Conservation (phyloP, 176 grass and related monocot genomes). For the Carex littledalei region DNA sequence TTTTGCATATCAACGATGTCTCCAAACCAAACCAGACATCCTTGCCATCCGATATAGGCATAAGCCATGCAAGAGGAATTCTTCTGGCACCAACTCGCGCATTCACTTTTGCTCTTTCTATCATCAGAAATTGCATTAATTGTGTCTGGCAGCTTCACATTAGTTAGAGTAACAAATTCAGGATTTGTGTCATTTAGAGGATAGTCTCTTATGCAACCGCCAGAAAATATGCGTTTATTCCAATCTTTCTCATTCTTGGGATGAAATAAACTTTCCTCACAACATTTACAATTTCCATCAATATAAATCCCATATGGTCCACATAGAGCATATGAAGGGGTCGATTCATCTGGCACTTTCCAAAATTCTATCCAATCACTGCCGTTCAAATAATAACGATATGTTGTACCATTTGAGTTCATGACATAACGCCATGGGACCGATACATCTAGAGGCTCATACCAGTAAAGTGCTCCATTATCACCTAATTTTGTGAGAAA, state of each 20-base stretch:
- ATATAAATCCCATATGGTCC: not conserved
- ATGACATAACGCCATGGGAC: not conserved
- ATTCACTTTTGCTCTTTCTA: not conserved
- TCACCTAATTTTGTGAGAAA: not conserved
- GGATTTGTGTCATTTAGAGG: not conserved
- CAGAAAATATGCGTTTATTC: not conserved
- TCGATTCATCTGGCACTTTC: not conserved
- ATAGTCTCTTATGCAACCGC: not conserved
- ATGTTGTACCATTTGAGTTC: not conserved
- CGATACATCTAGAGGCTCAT: not conserved
- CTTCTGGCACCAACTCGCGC: not conserved
- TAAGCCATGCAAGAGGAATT: slow-evolving; percentile 10
- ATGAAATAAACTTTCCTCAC: not conserved
- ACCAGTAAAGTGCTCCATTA: not conserved
- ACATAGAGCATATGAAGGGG: not conserved
- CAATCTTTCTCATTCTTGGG: not conserved
- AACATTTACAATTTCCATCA: not conserved
- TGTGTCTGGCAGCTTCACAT: slow-evolving; percentile 9
- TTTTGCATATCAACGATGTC: slow-evolving; percentile 4
- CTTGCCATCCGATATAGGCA: not conserved
- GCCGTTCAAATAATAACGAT: not conserved
- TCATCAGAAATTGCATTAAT: not conserved
- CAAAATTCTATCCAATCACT: slow-evolving; percentile 7
- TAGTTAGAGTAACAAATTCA: not conserved
- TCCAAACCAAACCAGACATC: not conserved